Evolutionary conservation across 441 rosid species (phyloP), one percentile per base, ranked within the genome.

Genomic region (Daphne laureola): DNA sequence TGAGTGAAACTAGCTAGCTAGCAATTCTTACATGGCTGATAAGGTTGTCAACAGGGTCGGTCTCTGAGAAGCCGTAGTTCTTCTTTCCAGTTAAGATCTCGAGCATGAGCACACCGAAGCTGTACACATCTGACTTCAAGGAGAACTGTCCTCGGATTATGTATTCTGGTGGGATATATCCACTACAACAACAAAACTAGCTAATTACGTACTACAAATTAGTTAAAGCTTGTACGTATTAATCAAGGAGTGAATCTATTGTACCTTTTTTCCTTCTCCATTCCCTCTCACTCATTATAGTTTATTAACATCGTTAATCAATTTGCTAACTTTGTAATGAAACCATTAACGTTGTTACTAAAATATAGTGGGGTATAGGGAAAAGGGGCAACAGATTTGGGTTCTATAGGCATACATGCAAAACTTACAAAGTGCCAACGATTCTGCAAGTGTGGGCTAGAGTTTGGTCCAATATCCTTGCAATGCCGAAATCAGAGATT

Each of bases 81-180:
- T 57, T 75, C 16, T 60, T 74, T 16, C 81, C 75, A 2, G 70
- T 69, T 53, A 81, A 46, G 31, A 69, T 72, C 65, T 78, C 87
- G 14, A 81, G 59, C 52, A 81, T 45, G 15, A 75, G 58, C 14
- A 81, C 71, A 17, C 78, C 81, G 1, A 79, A 76, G 55, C 79
- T 73, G 15, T 59, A 79, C 0, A 79, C 67, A 59, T 76, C 79
- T 0, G 73, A 75, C 41, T 73, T 79, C 23, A 59, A 47, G 0
- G 75, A 80, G 55, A 72, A 77, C 8, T 75, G 54, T 26, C 81
- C 78, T 0, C 67, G 59, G 69, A 71, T 64, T 15, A 66, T 80
- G 58, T 73, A 80, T 51, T 80, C 81, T 0, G 75, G 82, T 2
- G 82, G 53, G 77, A 80, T 74, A 43, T 77, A 80, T 17, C 83